phyloP scores from a whole-genome alignment of 176 grass and related monocot genomes.

The Zizania latifolia region DNA sequence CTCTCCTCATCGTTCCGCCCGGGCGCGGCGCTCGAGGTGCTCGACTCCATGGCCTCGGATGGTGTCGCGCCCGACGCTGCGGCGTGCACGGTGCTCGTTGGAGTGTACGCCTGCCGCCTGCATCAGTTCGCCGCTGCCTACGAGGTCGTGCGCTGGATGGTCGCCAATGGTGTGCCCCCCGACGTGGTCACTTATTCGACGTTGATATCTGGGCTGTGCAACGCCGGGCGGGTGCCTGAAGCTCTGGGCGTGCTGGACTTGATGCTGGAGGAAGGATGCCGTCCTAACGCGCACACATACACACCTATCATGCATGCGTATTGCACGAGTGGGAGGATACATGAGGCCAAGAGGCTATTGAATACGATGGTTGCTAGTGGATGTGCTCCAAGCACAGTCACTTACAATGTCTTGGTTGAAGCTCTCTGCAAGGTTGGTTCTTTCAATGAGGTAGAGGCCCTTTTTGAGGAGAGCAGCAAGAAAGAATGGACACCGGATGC shows the following conservation, averaged over 20 bases:
- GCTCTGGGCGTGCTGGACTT: constrained; percentile 74
- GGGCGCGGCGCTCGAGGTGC: constrained; percentile 38
- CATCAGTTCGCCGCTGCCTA: constrained; percentile 54
- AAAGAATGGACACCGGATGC: constrained; percentile 69
- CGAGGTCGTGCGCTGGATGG: constrained; percentile 61
- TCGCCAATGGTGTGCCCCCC: constrained; percentile 30
- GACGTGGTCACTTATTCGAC: constrained; percentile 87
- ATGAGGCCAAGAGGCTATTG: constrained; percentile 52
- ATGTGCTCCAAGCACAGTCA: constrained; percentile 57
- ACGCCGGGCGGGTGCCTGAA: constrained; percentile 56
- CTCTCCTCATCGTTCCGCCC: constrained; percentile 31
- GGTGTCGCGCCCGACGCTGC: constrained; percentile 42
- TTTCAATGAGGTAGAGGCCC: constrained; percentile 53
- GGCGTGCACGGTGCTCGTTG: constrained; percentile 68
- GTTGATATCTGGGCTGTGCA: constrained; percentile 65
- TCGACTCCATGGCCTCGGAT: constrained; percentile 45
- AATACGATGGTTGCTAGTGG: constrained; percentile 49
- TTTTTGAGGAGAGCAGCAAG: constrained; percentile 45
- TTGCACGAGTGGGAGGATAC: constrained; percentile 38
- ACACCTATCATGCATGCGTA: constrained; percentile 81
- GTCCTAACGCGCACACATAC: constrained; percentile 67
- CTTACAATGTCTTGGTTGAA: constrained; percentile 72
- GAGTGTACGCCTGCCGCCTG: constrained; percentile 61
- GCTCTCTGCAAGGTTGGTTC: constrained; percentile 57
- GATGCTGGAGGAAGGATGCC: constrained; percentile 75